These are phyloP conservation scores for Aegilops sharonensis DNA, from an alignment of 176 grass and related monocot species.

Conservation along the genomic window DNA sequence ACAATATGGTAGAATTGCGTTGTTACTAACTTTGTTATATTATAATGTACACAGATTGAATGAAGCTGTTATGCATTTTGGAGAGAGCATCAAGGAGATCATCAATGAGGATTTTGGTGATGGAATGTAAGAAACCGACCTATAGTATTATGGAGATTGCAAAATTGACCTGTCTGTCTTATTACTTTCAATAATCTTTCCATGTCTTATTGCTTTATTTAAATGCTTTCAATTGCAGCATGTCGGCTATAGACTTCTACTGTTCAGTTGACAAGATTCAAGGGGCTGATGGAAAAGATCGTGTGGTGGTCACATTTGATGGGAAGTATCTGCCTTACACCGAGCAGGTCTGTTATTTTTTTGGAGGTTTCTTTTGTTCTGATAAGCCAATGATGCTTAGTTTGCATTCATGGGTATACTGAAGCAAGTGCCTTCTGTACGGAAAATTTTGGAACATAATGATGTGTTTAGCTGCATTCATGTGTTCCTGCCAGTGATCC, in stretches of 20 bases:
- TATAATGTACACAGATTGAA: conserved; percentile 58
- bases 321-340: conserved; percentile 91
- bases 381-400: not conserved
- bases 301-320: conserved; percentile 88
- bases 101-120: conserved; percentile 98
- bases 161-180: not conserved
- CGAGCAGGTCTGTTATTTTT: conserved; percentile 68
- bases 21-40: not conserved
- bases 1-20: not conserved
- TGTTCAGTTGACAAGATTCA: conserved; percentile 93
- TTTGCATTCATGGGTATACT: not conserved
- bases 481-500: not conserved
- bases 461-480: not conserved
- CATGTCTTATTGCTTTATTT: not conserved
- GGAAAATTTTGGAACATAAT: not conserved
- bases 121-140: conserved; percentile 73
- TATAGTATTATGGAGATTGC: not conserved
- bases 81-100: conserved; percentile 98
- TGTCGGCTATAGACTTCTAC: conserved; percentile 96
- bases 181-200: not conserved
- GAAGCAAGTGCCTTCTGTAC: not conserved
- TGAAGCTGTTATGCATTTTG: conserved; percentile 98
- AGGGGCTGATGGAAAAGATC: conserved; percentile 75
- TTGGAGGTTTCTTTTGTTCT: conserved; percentile 8
- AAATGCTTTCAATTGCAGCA: conserved; percentile 44